Base-by-base conservation (phyloP, 305 asterid species). In the Fraxinus latifolia region DNA sequence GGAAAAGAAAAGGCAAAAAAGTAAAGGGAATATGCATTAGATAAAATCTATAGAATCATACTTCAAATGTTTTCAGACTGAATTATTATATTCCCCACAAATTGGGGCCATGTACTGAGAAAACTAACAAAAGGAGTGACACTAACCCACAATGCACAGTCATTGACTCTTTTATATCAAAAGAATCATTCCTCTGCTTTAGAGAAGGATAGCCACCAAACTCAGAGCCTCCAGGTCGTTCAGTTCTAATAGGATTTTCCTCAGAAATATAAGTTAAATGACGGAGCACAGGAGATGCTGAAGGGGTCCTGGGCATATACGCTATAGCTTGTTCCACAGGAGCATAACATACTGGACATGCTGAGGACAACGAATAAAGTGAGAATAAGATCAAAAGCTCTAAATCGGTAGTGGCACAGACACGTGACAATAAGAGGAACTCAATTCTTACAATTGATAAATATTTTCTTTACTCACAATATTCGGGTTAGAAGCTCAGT, bases 191-290 rank as follows among this genome's bases (percentile, higher is more conserved):
- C 84, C 98, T 93, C 83, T 90, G 92, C 86, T 86, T 86, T 83
- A 91, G 86, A 68, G 97, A 91, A 88, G 98, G 98, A 87, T 94
- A 96, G 71, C 99, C 99, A 82, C 99, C 98, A 91, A 96, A 96
- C 39, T 90, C 95, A 65, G 98, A 96, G 85, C 98, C 98, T 86
- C 95, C 93, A 76, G 78, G 88, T 81, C 85, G 89, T 88, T 96
- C 93, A 67, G 86, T 88, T 87, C 84, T 89, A 76, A 84, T 79
- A 76, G 95, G 88, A 83, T 86, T 89, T 70, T 87, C 89, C 89
- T 89, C 98, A 76, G 90, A 90, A 83, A 89, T 83, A 88, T 93
- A 96, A 88, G 91, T 91, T 86, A 93, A 89, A 83, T 89, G 97
- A 39, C 85, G 90, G 74, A 96, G 92, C 62, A 92, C 81, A 3